Evolutionary conservation across 257 asterid genomes (phyloP).

Genomic region (Salvia splendens): DNA sequence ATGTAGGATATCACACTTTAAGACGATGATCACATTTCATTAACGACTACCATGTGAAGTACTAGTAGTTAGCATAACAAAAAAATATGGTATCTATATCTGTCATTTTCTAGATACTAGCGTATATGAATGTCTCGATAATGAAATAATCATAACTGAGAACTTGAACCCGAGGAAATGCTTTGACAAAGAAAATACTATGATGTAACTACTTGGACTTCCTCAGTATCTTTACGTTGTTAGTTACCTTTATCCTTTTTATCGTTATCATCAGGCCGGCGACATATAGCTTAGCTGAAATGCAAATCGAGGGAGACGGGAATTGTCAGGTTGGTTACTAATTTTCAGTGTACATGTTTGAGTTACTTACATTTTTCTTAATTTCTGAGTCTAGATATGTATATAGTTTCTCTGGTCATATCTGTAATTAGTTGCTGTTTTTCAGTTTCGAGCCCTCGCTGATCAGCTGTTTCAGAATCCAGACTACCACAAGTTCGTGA

Average conservation of each 20-base stretch:
- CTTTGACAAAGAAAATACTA: not conserved
- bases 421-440: conserved; percentile 31
- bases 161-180: not conserved
- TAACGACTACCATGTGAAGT: no score
- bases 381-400: not conserved
- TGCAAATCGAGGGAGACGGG: conserved; percentile 95
- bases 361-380: not conserved
- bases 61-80: no score
- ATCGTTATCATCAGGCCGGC: conserved; percentile 54
- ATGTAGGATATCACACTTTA: no score
- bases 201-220: conserved; percentile 12
- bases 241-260: conserved; percentile 19
- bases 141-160: no score
- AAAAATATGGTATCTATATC: no score
- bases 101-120: no score
- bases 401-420: not conserved
- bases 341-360: conserved; percentile 17
- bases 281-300: conserved; percentile 79
- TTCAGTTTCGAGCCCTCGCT: conserved; percentile 92
- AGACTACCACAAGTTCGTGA: conserved; percentile 74
- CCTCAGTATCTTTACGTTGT: conserved; percentile 15
- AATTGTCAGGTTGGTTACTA: conserved; percentile 81
- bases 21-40: no score
- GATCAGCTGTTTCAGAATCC: conserved; percentile 83
- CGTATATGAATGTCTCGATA: no score